Evolutionary conservation across 148 eudicot species (phyloP).

Genomic region (Amaranthus palmeri): DNA sequence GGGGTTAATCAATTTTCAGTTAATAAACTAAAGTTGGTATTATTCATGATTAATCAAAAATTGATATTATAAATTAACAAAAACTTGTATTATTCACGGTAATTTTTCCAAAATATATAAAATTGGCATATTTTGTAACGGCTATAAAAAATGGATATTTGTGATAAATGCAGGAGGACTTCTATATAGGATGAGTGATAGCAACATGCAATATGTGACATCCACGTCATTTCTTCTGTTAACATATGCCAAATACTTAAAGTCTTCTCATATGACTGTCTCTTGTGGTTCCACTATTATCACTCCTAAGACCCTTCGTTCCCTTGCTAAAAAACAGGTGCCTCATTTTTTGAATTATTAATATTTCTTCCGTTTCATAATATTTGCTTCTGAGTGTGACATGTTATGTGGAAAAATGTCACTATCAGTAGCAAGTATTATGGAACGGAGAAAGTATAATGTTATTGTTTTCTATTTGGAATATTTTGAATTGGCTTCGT

Average conservation of each 20-base stretch:
- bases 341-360: neutral
- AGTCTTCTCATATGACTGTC: slow-evolving; percentile 44
- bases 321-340: slow-evolving; percentile 65
- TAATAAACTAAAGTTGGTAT: too few species aligned
- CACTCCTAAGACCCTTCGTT: slow-evolving; percentile 40
- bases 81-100: too few species aligned
- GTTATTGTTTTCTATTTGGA: too few species aligned
- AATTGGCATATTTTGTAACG: slow-evolving; percentile 1
- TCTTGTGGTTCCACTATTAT: slow-evolving; percentile 49
- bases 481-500: too few species aligned
- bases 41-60: too few species aligned
- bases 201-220: slow-evolving; percentile 74
- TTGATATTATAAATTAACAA: too few species aligned
- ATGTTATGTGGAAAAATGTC: too few species aligned
- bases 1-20: too few species aligned
- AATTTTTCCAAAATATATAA: neutral
- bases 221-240: slow-evolving; percentile 68
- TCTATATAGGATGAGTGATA: slow-evolving; percentile 58
- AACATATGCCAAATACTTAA: slow-evolving; percentile 70
- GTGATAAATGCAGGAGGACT: slow-evolving; percentile 44
- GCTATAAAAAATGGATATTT: neutral
- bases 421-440: too few species aligned
- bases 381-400: too few species aligned
- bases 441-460: too few species aligned
- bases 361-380: too few species aligned